Conservation (phyloP, 331 rosid genomes). For the Rosa hybrid region DNA sequence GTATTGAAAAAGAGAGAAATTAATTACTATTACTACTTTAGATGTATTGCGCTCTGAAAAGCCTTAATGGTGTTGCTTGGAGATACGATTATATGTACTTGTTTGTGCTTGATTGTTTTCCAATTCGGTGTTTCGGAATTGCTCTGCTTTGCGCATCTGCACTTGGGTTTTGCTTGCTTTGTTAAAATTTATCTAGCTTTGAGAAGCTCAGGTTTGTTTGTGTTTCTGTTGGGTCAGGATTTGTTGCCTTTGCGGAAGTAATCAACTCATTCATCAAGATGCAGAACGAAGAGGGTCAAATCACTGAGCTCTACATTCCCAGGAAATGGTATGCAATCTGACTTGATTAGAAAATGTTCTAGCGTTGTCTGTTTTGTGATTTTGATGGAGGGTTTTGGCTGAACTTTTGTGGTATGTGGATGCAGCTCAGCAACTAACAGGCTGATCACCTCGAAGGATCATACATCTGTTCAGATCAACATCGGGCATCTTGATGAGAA, state of each 20-base stretch:
- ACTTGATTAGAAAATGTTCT: neutral
- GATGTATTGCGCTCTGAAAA: neutral
- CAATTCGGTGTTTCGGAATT: too few relatives aligned
- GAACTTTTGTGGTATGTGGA: neutral
- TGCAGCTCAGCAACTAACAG: conserved; percentile 86
- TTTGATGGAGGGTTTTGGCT: neutral
- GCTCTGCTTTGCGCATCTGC: neutral
- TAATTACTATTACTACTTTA: neutral
- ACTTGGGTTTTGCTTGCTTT: too few relatives aligned
- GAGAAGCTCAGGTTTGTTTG: neutral
- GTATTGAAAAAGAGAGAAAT: neutral
- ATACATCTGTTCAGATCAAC: conserved; percentile 82
- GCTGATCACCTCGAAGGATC: conserved; percentile 77
- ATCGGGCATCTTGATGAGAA: conserved; percentile 78
- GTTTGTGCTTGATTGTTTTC: neutral
- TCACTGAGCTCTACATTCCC: conserved; percentile 67
- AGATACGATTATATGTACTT: neutral
- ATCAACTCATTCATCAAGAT: conserved; percentile 26
- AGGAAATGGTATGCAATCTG: conserved; percentile 49
- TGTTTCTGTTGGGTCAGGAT: conserved; percentile 3
- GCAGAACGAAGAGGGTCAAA: conserved; percentile 64
- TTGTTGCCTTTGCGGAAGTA: conserved; percentile 16
- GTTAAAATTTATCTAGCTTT: neutral
- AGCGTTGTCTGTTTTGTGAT: neutral
- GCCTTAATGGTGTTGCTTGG: neutral